Conservation (phyloP, 2,329 filamentous ascomycete genomes). For the Metarhizium album region DNA sequence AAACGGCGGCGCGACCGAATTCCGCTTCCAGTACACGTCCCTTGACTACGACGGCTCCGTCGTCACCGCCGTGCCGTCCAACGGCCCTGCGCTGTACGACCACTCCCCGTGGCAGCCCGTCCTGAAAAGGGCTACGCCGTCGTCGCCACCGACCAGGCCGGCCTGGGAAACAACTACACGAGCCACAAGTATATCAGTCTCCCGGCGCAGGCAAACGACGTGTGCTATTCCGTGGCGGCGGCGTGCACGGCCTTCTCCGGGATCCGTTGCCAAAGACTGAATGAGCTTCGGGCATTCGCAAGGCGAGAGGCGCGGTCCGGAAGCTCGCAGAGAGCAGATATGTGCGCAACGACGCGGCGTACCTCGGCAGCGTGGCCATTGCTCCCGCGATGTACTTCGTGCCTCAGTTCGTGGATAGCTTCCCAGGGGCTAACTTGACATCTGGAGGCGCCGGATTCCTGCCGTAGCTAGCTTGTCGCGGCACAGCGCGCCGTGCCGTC, state of each 20-base stretch:
- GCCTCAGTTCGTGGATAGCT: background rate
- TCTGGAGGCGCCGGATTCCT: slow-evolving; percentile 1
- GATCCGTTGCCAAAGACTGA: slow-evolving; percentile 6
- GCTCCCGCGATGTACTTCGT: slow-evolving; percentile 5
- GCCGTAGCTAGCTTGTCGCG: slow-evolving; percentile 3
- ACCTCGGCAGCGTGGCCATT: slow-evolving; percentile 10
- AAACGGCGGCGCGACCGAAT: slow-evolving; percentile 8
- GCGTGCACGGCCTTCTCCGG: slow-evolving; percentile 6
- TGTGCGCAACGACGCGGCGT: slow-evolving; percentile 5
- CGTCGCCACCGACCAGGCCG: slow-evolving; percentile 14
- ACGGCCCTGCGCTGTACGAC: slow-evolving; percentile 5
- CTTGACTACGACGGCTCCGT: slow-evolving; percentile 7
- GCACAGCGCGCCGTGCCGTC: slow-evolving; percentile 2
- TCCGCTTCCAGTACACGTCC: slow-evolving; percentile 12
- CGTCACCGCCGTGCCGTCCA: slow-evolving; percentile 8
- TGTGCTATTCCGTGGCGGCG: slow-evolving; percentile 9
- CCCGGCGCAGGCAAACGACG: slow-evolving; percentile 7
- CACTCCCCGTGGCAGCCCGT: slow-evolving; percentile 9
- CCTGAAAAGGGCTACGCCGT: slow-evolving; percentile 8
- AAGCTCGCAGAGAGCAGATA: slow-evolving; percentile 11
- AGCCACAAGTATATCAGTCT: slow-evolving; percentile 11
- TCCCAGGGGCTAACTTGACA: background rate
- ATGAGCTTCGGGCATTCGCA: slow-evolving; percentile 11
- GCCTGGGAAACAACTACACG: slow-evolving; percentile 12
- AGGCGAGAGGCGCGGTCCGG: slow-evolving; percentile 12